These are phyloP conservation scores for Schrenkiella parvula DNA, from an alignment of 345 rosid genomes.

Conservation along the genomic window DNA sequence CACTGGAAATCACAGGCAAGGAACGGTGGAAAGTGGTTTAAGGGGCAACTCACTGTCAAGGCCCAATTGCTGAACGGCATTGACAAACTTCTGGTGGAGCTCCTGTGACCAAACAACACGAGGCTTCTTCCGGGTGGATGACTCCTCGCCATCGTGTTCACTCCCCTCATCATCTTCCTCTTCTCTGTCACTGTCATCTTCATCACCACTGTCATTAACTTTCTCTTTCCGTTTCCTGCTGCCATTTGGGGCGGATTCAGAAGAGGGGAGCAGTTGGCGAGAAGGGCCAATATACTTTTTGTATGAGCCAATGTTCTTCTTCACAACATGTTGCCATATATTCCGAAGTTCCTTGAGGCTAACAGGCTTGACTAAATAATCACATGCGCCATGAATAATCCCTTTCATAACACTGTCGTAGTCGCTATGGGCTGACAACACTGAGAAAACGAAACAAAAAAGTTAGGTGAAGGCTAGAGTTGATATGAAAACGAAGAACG, in stretches of 20 bases:
- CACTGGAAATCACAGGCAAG: background rate
- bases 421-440: constrained; percentile 85
- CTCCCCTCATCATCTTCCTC: constrained; percentile 62
- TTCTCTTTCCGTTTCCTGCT: constrained; percentile 62
- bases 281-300: constrained; percentile 24
- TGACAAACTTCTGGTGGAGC: constrained; percentile 76
- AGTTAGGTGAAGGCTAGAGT: background rate
- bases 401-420: constrained; percentile 82
- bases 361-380: constrained; percentile 82
- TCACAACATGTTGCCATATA: constrained; percentile 92
- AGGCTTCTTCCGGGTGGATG: constrained; percentile 70
- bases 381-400: constrained; percentile 80
- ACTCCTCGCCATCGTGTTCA: constrained; percentile 58
- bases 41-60: constrained; percentile 63
- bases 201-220: constrained; percentile 22
- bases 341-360: constrained; percentile 77
- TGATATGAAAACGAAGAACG: background rate
- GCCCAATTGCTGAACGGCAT: constrained; percentile 84
- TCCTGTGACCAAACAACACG: constrained; percentile 93
- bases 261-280: constrained; percentile 5
- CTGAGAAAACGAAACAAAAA: constrained; percentile 32
- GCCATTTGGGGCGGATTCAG: constrained; percentile 32
- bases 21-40: background rate
- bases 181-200: constrained; percentile 48
- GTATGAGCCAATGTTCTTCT: constrained; percentile 46